Conservation (phyloP, 139 green algal species). For the Chlamydomonas incerta region DNA sequence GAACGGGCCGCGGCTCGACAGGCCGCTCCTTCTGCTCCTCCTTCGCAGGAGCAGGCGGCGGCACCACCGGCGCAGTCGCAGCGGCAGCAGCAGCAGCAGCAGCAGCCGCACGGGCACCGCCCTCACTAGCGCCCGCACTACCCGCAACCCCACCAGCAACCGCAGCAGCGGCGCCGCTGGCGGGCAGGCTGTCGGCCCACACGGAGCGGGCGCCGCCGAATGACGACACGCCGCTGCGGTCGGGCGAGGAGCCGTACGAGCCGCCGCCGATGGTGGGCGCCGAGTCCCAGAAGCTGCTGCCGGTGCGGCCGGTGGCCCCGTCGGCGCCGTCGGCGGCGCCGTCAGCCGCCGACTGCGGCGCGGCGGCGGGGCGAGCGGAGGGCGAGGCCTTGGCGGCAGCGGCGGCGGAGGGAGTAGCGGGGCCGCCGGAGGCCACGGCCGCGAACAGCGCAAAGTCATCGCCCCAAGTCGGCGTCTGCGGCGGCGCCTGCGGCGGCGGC, state of each 20-base stretch:
- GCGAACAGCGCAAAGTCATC: conserved; percentile 31
- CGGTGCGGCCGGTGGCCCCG: too few relatives aligned
- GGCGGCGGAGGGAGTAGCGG: too few relatives aligned
- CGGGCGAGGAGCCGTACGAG: background rate
- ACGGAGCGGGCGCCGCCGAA: background rate
- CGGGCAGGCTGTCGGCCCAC: background rate
- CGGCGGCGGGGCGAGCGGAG: too few relatives aligned
- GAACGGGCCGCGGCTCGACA: too few relatives aligned
- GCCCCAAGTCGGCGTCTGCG: background rate
- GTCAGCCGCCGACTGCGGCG: background rate
- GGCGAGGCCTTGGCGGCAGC: background rate
- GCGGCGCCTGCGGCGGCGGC: background rate
- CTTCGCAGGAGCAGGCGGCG: too few relatives aligned
- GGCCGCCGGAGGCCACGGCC: background rate
- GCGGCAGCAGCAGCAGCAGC: too few relatives aligned
- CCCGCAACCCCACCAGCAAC: background rate
- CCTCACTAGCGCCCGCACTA: background rate
- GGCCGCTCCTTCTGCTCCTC: too few relatives aligned
- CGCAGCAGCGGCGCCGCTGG: too few relatives aligned
- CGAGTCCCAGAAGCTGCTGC: background rate
- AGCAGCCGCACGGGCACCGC: too few relatives aligned
- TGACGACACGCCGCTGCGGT: background rate
- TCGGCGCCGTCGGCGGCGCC: background rate
- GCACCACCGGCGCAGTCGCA: too few relatives aligned
- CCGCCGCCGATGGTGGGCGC: too few relatives aligned